Evolutionary conservation across 208 protist genomes (phyloP), one percentile per base, ranked within the genome.

Genomic region (Trypanosoma rangeli): DNA sequence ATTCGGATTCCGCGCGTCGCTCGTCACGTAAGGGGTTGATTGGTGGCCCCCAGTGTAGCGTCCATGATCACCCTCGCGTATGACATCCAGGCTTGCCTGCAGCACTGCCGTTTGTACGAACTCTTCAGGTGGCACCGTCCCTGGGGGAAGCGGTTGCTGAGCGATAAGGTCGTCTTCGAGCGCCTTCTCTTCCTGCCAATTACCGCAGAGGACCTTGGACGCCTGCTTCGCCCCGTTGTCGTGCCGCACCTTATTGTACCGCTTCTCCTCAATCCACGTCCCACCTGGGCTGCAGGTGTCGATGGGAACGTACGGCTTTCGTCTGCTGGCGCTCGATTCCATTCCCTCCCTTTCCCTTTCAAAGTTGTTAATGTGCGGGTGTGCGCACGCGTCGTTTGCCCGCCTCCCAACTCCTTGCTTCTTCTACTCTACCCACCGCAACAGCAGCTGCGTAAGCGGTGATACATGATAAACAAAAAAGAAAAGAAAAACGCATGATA

Each of bases 181-280:
- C 10, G 66, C 79, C 49, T 85, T 72, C 50, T 95, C 87, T 57
- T 95, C 90, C 53, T 92, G 84, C 90, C 90, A 95, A 75, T 95
- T 95, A 12, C 90, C 90, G 58, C 84, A 95, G 39, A 95, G 79
- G n/a, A 95, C 90, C 24, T 85, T 87, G n/a, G 81, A 80, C 5
- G 75, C 64, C 52, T 64, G 67, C 10, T 20, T 0, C 16, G 59
- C 42, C 35, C 67, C 31, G 53, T 67, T 68, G 1, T 79, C 80
- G 54, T 80, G 87, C 0, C 90, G 85, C 39, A 64, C 66, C 53
- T 80, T 85, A 76, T 95, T 95, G 83, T 94, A 95, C n/a, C 83
- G 83, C 64, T 91, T 91, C 73, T 95, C 90, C 62, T 95, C 87
- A 7, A 95, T 80, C 90, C 90, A 95, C 39, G 79, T 90, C 0